Evolutionary conservation across 352 stramenopile genomes (phyloP), one percentile per base, ranked within the genome.

Genomic region (Phytopythium vexans): DNA sequence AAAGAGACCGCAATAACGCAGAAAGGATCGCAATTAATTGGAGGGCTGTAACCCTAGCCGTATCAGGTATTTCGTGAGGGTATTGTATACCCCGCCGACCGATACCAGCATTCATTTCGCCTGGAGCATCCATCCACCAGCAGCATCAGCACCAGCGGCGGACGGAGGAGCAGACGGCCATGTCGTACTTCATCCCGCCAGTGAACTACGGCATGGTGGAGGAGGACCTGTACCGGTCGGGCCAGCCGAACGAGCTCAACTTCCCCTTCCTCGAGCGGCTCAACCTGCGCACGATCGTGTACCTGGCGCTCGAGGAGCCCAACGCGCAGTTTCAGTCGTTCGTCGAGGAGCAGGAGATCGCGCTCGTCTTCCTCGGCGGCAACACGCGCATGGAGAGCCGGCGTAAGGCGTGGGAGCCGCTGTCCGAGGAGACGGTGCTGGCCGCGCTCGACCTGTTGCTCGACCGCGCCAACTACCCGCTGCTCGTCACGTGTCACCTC

Each of bases 161-260:
- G 21, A 27, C 21, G 21, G 21, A 27, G 21, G 21, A 27, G 21
- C 21, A 27, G 21, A 27, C 21, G 21, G 21, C 21, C 48, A 96
- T 96, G 87, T 92, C 86, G 54, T 94, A 94, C 65, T 94, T 95
- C 69, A 96, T 97, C 61, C 90, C 90, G 39, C 90, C 90, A 1
- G 83, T 96, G 43, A 97, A 96, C 69, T 97, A 96, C 67, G 88
- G 87, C 58, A 94, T 96, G 78, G 87, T 97, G 39, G 86, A 96
- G 50, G 88, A 97, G 60, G 87, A 95, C 49, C 62, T 97, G 27
- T 96, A 97, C 60, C 83, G 90, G 38, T 96, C 83, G 6, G 89
- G 82, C 6, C 82, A 95, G 58, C 88, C 90, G 9, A 96, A 90
- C 53, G 90, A 97, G 68, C 85, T 97, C 49, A 97, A 96, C 63